A percentile compares a stretch with the other conserved stretches of the same genome.
Conservation (phyloP, 805 yeast genomes). For the Candida parachauliodes region DNA sequence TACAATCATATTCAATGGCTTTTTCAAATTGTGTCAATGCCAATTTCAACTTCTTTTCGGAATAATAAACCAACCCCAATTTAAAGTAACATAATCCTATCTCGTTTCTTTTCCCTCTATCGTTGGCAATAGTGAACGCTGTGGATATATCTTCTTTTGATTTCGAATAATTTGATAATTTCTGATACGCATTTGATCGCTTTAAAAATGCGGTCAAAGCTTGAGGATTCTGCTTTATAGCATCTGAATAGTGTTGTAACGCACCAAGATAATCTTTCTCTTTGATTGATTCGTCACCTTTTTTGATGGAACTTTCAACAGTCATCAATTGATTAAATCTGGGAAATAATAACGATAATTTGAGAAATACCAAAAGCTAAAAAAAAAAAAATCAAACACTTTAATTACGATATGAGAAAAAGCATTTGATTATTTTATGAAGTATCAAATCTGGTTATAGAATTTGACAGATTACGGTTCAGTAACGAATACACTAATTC, state of each 20-base stretch:
- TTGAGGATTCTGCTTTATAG: conserved; percentile 40
- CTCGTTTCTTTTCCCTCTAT: conserved; percentile 42
- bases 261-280: conserved; percentile 44
- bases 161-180: conserved; percentile 42
- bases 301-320: conserved; percentile 30
- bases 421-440: too few relatives aligned
- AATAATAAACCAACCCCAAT: conserved; percentile 44
- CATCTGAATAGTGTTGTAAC: conserved; percentile 32
- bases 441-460: too few relatives aligned
- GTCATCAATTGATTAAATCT: conserved; percentile 35
- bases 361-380: too few relatives aligned
- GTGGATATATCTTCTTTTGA: conserved; percentile 45
- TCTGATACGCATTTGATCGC: conserved; percentile 48
- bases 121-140: conserved; percentile 45
- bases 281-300: conserved; percentile 30
- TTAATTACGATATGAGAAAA: too few relatives aligned
- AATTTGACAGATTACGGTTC: too few relatives aligned
- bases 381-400: too few relatives aligned
- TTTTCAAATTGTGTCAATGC: conserved; percentile 41
- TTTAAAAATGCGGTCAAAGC: conserved; percentile 48
- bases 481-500: neutral
- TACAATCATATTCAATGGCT: conserved; percentile 41
- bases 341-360: too few relatives aligned
- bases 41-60: conserved; percentile 35
- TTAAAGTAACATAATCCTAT: conserved; percentile 49